Evolutionary conservation across 2,329 filamentous ascomycete species (phyloP), one percentile per base, ranked within the genome.

Genomic region (Metarhizium sp.): DNA sequence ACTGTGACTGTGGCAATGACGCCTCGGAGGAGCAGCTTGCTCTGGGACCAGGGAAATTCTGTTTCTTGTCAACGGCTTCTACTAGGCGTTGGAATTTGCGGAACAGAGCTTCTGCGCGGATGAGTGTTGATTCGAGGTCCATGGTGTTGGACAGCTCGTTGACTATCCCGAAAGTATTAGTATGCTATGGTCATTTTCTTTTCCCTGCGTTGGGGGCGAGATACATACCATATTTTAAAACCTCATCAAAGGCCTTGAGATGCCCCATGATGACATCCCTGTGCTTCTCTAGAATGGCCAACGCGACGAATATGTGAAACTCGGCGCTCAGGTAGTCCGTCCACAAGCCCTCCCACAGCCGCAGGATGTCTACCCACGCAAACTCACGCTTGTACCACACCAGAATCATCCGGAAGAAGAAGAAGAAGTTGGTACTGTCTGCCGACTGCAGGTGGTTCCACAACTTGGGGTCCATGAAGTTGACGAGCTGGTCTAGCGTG

Each of bases 371-470:
- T 50, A 80, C 70, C 90, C 92, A 99, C 61, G 84, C 81, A 64
- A 99, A 99, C 71, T 99, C 94, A 50, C 94, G 87, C 76, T 99
- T 99, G 72, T 94, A 99, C 94, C 94, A 99, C 10, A 99, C 94
- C 1, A 99, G 78, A 38, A 99, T 78, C 94, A 97, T 97, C 58
- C 94, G 88, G 82, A 97, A 99, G 77, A 99, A 97, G 77, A 99
- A 99, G 73, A 99, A 99, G 72, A 99, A 99, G 70, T 99, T 99
- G 29, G 94, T 99, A 65, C 88, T 95, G 65, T 99, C 95, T 20
- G 92, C 89, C 16, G 82, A 85, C 69, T 95, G 84, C 0, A 99
- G 81, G 64, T 99, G 94, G 2, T 88, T 78, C 71, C 96, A 97
- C 7, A 99, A 83, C 67, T 91, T 88, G 0, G 95, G 94, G 62